Evolutionary conservation across 1,284 basidiomycete species (phyloP).

Genomic region (Mixia osmundae): DNA sequence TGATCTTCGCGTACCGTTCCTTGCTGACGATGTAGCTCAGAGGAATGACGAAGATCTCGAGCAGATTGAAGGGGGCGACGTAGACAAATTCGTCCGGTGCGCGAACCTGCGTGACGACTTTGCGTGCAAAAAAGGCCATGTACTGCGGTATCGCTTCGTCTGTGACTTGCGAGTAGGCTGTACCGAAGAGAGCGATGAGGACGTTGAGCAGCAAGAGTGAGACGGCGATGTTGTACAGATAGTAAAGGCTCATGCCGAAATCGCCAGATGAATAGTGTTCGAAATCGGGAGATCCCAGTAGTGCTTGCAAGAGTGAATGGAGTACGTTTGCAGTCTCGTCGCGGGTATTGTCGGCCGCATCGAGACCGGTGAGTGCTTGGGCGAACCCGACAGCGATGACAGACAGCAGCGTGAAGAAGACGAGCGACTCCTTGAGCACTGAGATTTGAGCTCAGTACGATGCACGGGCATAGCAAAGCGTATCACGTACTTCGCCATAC

Average conservation of each 20-base stretch:
- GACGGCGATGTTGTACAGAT: constrained; percentile 32
- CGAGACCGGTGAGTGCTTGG: constrained; percentile 17
- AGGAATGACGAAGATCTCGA: constrained; percentile 31
- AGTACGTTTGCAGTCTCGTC: constrained; percentile 14
- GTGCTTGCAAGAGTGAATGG: constrained; percentile 15
- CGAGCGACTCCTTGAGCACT: constrained; percentile 16
- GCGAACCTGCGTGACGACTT: constrained; percentile 26
- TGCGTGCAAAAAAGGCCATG: constrained; percentile 44
- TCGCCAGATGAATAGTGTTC: constrained; percentile 28
- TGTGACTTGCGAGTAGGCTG: constrained; percentile 28
- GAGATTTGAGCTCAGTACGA: no score
- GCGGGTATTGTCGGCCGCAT: constrained; percentile 12
- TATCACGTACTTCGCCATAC: background rate
- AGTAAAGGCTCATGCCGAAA: constrained; percentile 43
- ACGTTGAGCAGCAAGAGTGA: constrained; percentile 64
- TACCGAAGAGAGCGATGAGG: constrained; percentile 57
- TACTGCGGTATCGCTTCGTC: constrained; percentile 47
- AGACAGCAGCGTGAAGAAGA: constrained; percentile 42
- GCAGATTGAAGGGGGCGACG: constrained; percentile 41
- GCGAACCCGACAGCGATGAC: constrained; percentile 13
- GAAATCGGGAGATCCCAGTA: constrained; percentile 42
- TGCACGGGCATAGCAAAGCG: no score
- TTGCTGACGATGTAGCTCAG: constrained; percentile 13
- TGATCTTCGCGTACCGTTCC: constrained; percentile 41
- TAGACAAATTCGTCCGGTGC: constrained; percentile 41